Base-by-base conservation (phyloP, 2,329 filamentous ascomycete species). In the Penicillium capsulatum region DNA sequence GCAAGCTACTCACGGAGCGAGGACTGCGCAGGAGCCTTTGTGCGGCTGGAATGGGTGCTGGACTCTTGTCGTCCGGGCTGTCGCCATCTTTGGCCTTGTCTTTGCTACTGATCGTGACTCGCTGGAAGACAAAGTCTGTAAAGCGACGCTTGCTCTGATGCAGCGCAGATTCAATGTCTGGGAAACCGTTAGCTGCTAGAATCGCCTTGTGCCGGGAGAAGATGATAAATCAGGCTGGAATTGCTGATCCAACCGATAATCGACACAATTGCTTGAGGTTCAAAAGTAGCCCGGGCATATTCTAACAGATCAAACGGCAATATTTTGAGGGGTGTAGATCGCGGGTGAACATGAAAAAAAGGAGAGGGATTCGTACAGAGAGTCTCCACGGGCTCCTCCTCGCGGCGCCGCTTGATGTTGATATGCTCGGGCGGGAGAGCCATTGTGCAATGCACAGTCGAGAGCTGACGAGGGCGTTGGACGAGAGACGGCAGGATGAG, bases 361-460 rank as follows among this genome's bases (percentile, higher is more conserved):
- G 53, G 53, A 34, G 33, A 24, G 6, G 17, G 17, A 17, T 31
- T 39, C 61, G 41, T 69, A 74, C 71, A 72, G 34, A 77, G 62
- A 15, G 70, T 68, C 44, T 79, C 75, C n/a, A 77, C 70, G 3
- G 76, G 74, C 33, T 75, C 73, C 38, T 79, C 75, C 39, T 72
- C 70, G 39, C 75, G 71, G 48, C 76, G 74, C 40, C 76, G 69
- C 61, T 79, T 80, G 55, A 80, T 70, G 16, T 68, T 70, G 35
- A 75, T 72, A 28, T 71, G 66, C 38, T 74, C 71, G 28, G 72
- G 72, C 31, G 71, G 69, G 27, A 70, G 52, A 17, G 70, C 40
- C 70, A 74, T 74, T 1, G 7, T 33, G 17, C 29, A 22, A 22
- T 22, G 19, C 19, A n/a, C n/a, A n/a, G n/a, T 9, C 19, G 19